Evolutionary conservation across 106 monocot genomes (phyloP).

Genomic region (Acanthochlamys bracteata): DNA sequence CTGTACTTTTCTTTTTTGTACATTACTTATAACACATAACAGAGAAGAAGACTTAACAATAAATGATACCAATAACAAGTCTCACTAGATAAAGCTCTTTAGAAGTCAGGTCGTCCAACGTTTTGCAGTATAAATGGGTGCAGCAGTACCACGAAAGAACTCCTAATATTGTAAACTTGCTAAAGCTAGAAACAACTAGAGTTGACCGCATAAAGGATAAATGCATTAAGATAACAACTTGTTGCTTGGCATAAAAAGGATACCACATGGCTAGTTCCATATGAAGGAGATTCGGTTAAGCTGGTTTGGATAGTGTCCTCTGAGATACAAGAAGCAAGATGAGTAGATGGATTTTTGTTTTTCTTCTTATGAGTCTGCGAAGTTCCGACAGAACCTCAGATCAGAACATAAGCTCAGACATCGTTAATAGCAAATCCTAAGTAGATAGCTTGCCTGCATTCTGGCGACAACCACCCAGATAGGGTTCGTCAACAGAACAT

Average conservation of each 20-base stretch:
- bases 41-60: too few species aligned
- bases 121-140: too few species aligned
- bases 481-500: slow-evolving; percentile 93
- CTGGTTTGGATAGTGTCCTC: slow-evolving; percentile 23
- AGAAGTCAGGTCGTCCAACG: too few species aligned
- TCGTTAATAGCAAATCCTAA: not conserved
- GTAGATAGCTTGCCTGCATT: slow-evolving; percentile 66
- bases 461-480: slow-evolving; percentile 94
- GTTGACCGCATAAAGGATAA: too few species aligned
- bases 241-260: slow-evolving; percentile 11
- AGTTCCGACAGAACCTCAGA: not conserved
- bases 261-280: slow-evolving; percentile 61
- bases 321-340: slow-evolving; percentile 10
- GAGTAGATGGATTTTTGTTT: slow-evolving; percentile 12
- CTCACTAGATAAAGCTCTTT: too few species aligned
- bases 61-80: too few species aligned
- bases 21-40: too few species aligned
- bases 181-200: too few species aligned
- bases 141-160: too few species aligned
- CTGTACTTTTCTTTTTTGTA: too few species aligned
- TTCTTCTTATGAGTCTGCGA: slow-evolving; percentile 70
- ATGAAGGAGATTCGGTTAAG: slow-evolving; percentile 34
- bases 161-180: too few species aligned
- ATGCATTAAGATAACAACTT: too few species aligned
- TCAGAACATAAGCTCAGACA: not conserved